Conservation (phyloP, 2,329 filamentous ascomycete genomes). For the Pseudogymnoascus sp. region DNA sequence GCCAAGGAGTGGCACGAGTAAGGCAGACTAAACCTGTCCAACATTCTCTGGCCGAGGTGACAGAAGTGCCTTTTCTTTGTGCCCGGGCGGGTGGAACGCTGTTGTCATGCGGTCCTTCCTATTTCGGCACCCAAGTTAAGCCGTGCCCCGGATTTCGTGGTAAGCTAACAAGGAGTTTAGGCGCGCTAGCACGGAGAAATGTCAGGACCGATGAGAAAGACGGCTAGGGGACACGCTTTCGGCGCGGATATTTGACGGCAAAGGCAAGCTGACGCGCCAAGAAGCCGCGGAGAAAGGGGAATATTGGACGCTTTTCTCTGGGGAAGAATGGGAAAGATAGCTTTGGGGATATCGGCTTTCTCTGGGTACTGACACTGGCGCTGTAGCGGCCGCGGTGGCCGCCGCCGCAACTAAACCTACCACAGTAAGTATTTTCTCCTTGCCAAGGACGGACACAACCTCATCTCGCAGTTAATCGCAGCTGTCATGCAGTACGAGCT, state of each 20-base stretch:
- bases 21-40: not conserved
- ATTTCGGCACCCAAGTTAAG: not conserved
- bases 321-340: not conserved
- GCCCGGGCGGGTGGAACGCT: slow-evolving; percentile 6
- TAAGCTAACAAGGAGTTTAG: not conserved
- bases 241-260: not conserved
- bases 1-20: not conserved
- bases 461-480: not conserved
- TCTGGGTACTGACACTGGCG: slow-evolving; percentile 1
- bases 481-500: not conserved
- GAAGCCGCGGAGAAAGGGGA: not conserved
- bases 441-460: not conserved
- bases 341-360: not conserved
- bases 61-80: not conserved
- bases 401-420: not conserved
- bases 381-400: not conserved
- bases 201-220: not conserved
- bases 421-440: not conserved
- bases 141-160: slow-evolving; percentile 1
- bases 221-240: not conserved
- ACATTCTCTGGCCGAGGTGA: not conserved
- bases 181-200: not conserved
- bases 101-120: not conserved
- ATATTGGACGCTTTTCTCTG: not conserved
- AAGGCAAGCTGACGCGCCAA: not conserved